Base-by-base conservation (phyloP, 495 filamentous ascomycete genomes). In the Xylaria palmicola region DNA sequence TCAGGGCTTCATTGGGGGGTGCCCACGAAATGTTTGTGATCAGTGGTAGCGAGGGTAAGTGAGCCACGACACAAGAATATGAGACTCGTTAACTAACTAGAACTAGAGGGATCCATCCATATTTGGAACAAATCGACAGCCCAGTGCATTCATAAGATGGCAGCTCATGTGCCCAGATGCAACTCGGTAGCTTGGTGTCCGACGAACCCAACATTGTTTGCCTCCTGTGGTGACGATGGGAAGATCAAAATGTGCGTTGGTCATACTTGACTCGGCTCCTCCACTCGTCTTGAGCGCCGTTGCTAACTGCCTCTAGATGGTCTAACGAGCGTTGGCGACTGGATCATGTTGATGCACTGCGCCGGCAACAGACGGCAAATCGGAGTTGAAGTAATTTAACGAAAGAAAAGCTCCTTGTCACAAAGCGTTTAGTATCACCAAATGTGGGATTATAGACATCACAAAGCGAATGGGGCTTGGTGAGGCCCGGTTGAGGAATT, bases 181-280 rank as follows among this genome's bases (percentile, higher is more conserved):
- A 98, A 97, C 74, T 82, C 91, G n/a, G 89, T 96, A 34, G 82
- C 89, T 6, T 98, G 94, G 94, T 95, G 93, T 65, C 92, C 93
- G 1, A 78, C 76, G 3, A 81, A 96, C 70, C 87, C 91, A 4
- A 83, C 83, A 61, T 88, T 97, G 82, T 96, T 97, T 73, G 94
- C 92, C 7, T 90, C 91, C 10, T 92, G 90, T 60, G 93, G 94
- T 4, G 94, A 98, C 71, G 94, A 98, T 67, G 75, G 78, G 41
- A 86, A 84, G 67, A 87, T 98, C 55, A 86, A 90, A 72, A 96
- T 98, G 93, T 96, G 81, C 74, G 86, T 67, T 26, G 27, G 9
- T 19, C 22, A 34, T 12, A 27, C 43, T 51, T 9, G 15, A 20
- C 19, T 29, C 17, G 10, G 32, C 45, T 8, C 56, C 0, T 15